Conservation (phyloP, 371 early-diverging fungal genomes). For the Mycotypha africana region DNA sequence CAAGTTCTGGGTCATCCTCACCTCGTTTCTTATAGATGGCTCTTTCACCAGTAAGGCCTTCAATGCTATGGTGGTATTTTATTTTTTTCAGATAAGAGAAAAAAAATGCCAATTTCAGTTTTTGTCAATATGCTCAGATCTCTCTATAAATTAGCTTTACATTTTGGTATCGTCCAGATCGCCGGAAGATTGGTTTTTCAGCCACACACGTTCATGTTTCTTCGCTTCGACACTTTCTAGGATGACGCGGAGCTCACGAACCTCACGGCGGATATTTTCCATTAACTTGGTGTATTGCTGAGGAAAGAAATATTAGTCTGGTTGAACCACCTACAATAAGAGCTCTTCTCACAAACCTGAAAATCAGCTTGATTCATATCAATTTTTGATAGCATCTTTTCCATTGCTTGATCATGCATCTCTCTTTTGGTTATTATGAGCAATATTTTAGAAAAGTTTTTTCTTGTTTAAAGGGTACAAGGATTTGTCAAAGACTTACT, state of each 20-base stretch:
- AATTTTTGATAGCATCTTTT: slow-evolving; percentile 56
- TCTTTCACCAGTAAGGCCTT: slow-evolving; percentile 76
- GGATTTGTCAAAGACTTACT: no score
- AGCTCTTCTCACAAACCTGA: no score
- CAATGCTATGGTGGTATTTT: no score
- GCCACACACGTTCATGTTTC: slow-evolving; percentile 81
- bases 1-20: slow-evolving; percentile 68
- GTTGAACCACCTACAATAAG: no score
- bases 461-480: no score
- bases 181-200: slow-evolving; percentile 75
- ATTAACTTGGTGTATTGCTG: slow-evolving; percentile 51
- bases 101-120: no score
- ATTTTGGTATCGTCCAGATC: slow-evolving; percentile 83
- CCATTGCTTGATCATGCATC: slow-evolving; percentile 65
- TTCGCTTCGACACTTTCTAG: slow-evolving; percentile 76
- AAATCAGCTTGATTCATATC: slow-evolving; percentile 72
- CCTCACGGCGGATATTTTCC: slow-evolving; percentile 64
- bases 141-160: no score
- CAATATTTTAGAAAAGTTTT: no score
- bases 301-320: no score
- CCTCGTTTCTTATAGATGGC: slow-evolving; percentile 79
- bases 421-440: no score
- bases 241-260: slow-evolving; percentile 73
- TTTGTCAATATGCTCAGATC: no score
- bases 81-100: no score